Base-by-base conservation (phyloP, 192 early-diverging fungal genomes). In the Dissophora globulifera region DNA sequence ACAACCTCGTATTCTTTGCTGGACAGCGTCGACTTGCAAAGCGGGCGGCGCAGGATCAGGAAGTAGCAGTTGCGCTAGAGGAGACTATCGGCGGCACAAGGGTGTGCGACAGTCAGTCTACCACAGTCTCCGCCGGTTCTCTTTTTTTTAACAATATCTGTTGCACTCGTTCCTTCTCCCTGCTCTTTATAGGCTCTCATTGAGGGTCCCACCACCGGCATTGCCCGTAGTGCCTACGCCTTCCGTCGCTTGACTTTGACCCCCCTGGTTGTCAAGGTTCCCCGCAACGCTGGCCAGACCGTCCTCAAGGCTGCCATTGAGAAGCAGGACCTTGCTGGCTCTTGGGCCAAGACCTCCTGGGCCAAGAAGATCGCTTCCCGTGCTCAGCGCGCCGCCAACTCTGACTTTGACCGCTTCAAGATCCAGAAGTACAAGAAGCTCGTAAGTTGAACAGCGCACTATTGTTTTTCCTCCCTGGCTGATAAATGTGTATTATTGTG, bases 391-490 rank as follows among this genome's bases (percentile, higher is more conserved):
- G 87, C 93, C 66, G 78, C 76, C 79, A 83, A 94, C 78, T 72
- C 87, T 45, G 98, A 99, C 87, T 97, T 98, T 86, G 96, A 98
- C 84, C 91, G 98, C 79, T 98, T 98, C 94, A 96, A 99, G 95
- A 67, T 96, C 50, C 87, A 91, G 88, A 86, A 95, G 83, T 91
- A 96, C 81, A 91, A 91, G 87, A 96, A 93, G 88, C 88, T 96
- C 86, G 90, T 91, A 83, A 76, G 88, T 74, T 47, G 10, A 38
- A 13, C n/a, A n/a, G n/a, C n/a, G n/a, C n/a, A n/a, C n/a, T n/a
- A n/a, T n/a, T n/a, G n/a, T n/a, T n/a, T n/a, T n/a, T n/a, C n/a
- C n/a, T n/a, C n/a, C n/a, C n/a, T n/a, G n/a, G n/a, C n/a, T n/a
- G n/a, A n/a, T n/a, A n/a, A n/a, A n/a, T n/a, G n/a, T n/a, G n/a